Percentiles rank a stretch among this genome's conserved stretches.
Conservation (phyloP, 768 basidiomycete species). For the Plicaturopsis crispa region DNA sequence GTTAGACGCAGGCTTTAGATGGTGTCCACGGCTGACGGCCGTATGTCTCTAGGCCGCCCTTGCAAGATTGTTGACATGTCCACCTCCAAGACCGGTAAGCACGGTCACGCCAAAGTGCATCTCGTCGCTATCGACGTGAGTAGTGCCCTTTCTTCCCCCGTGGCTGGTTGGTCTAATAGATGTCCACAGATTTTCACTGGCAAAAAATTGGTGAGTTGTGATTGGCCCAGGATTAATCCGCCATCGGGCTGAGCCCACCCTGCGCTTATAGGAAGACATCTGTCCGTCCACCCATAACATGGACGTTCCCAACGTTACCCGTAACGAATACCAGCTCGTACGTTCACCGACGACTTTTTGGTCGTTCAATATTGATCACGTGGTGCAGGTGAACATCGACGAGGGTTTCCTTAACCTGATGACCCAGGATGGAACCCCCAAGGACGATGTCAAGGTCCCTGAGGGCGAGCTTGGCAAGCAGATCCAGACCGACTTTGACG, state of each 20-base stretch:
- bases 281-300: slow-evolving; percentile 99
- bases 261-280: slow-evolving; percentile 71
- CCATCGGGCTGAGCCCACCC: slow-evolving; percentile 6
- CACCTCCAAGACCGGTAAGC: slow-evolving; percentile 99
- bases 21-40: neutral
- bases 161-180: slow-evolving; percentile 10
- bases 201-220: slow-evolving; percentile 80
- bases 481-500: slow-evolving; percentile 68
- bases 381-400: slow-evolving; percentile 76
- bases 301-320: slow-evolving; percentile 93
- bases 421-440: slow-evolving; percentile 67
- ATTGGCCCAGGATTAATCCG: neutral
- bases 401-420: slow-evolving; percentile 96
- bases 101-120: slow-evolving; percentile 99
- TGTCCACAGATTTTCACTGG: slow-evolving; percentile 86
- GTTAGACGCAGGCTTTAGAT: neutral
- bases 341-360: slow-evolving; percentile 12
- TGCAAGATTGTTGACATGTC: slow-evolving; percentile 99
- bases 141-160: slow-evolving; percentile 11
- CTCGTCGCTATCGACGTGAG: slow-evolving; percentile 93
- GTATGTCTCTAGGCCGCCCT: slow-evolving; percentile 69
- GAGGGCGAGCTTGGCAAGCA: slow-evolving; percentile 74
- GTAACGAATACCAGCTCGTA: slow-evolving; percentile 89
- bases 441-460: slow-evolving; percentile 94
- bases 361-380: no score